Evolutionary conservation across 2,329 filamentous ascomycete species (phyloP).

Genomic region (Hypoxylon sp.): DNA sequence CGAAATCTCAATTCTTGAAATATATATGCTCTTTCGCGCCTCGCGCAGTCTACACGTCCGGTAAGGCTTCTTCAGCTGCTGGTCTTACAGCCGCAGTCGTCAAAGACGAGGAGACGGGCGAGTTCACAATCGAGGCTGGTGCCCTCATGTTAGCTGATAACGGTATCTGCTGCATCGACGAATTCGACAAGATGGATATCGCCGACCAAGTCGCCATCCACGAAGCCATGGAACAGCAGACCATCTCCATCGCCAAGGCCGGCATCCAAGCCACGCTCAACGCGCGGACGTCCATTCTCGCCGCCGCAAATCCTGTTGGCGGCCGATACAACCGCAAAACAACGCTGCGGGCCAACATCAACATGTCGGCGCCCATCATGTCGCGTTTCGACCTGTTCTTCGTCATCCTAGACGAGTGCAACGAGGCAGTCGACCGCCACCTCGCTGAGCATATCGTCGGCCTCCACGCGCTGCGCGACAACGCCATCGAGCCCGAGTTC

Average conservation of each 20-base stretch:
- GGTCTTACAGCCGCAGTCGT: slow-evolving; percentile 97
- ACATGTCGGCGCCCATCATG: slow-evolving; percentile 99
- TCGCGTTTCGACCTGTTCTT: slow-evolving; percentile 99
- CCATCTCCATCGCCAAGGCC: slow-evolving; percentile 98
- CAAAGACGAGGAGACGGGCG: slow-evolving; percentile 98
- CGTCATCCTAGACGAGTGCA: slow-evolving; percentile 96
- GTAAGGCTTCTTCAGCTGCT: slow-evolving; percentile 96
- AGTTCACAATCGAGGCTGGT: slow-evolving; percentile 98
- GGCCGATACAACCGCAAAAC: slow-evolving; percentile 98
- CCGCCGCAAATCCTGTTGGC: slow-evolving; percentile 94
- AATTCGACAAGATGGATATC: slow-evolving; percentile 99
- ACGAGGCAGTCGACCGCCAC: slow-evolving; percentile 90
- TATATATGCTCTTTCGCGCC: slow-evolving; percentile 98
- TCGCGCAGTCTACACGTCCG: slow-evolving; percentile 95
- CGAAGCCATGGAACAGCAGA: slow-evolving; percentile 99
- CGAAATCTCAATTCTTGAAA: slow-evolving; percentile 98
- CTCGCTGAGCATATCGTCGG: slow-evolving; percentile 95
- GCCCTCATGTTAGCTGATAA: slow-evolving; percentile 98
- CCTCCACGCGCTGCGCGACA: slow-evolving; percentile 93
- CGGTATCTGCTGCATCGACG: slow-evolving; percentile 97
- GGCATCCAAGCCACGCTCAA: slow-evolving; percentile 98
- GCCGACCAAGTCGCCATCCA: slow-evolving; percentile 98
- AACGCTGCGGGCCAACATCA: slow-evolving; percentile 93
- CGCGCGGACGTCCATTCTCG: slow-evolving; percentile 93
- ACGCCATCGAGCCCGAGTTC: slow-evolving; percentile 92